Percentiles rank a stretch among this genome's conserved stretches.
Evolutionary conservation across 2,329 filamentous ascomycete species (phyloP).

Genomic region (Apiospora rasikravindrae): DNA sequence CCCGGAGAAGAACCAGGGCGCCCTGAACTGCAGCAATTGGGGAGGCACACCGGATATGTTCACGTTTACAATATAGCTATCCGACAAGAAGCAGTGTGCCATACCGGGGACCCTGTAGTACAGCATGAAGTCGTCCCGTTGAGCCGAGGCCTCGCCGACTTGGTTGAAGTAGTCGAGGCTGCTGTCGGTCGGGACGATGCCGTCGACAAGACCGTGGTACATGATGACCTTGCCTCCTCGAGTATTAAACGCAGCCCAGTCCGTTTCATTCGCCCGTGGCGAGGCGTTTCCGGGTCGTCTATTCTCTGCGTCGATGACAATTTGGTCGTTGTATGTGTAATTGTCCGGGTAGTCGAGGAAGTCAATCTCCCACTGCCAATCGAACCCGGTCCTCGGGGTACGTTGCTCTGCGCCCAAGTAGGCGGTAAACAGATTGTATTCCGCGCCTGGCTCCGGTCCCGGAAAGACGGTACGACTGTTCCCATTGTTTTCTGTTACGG

Average conservation of each 20-base stretch:
- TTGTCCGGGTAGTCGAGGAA: slow-evolving; percentile 28
- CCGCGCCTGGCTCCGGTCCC: slow-evolving; percentile 30
- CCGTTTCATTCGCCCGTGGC: slow-evolving; percentile 36
- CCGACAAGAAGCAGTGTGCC: slow-evolving; percentile 45
- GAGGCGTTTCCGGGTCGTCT: slow-evolving; percentile 34
- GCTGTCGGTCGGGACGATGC: slow-evolving; percentile 38
- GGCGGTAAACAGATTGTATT: slow-evolving; percentile 23
- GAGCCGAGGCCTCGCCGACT: slow-evolving; percentile 32
- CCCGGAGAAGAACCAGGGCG: slow-evolving; percentile 41
- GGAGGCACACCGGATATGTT: background rate
- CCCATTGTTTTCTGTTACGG: slow-evolving; percentile 25
- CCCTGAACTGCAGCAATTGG: slow-evolving; percentile 9
- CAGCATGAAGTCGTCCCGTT: slow-evolving; percentile 47
- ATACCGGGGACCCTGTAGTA: slow-evolving; percentile 56
- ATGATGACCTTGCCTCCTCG: slow-evolving; percentile 43
- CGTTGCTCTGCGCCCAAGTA: background rate
- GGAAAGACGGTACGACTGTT: slow-evolving; percentile 32
- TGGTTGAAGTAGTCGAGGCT: slow-evolving; percentile 37
- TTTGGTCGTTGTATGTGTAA: slow-evolving; percentile 35
- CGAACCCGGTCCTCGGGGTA: background rate
- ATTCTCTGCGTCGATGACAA: slow-evolving; percentile 34
- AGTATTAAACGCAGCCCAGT: slow-evolving; percentile 30
- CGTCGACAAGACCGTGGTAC: slow-evolving; percentile 43
- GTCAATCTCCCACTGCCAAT: slow-evolving; percentile 29
- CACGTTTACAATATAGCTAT: slow-evolving; percentile 27